Conservation (phyloP, 208 protist species). For the Trypanosoma theileri region DNA sequence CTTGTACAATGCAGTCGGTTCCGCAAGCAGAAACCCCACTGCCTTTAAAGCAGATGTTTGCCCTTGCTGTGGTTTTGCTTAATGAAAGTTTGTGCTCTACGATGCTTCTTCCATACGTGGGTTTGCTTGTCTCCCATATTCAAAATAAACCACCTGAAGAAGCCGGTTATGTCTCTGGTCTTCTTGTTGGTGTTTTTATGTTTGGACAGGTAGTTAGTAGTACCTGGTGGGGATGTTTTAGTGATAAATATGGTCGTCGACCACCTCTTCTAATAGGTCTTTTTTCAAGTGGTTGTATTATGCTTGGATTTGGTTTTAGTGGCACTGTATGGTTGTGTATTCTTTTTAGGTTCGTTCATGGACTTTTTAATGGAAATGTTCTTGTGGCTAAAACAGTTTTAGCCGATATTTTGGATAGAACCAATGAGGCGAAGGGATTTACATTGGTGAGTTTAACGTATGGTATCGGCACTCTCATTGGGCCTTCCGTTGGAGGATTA, state of each 20-base stretch:
- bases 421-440: slow-evolving; percentile 87
- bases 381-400: slow-evolving; percentile 83
- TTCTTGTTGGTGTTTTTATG: slow-evolving; percentile 53
- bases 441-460: slow-evolving; percentile 93
- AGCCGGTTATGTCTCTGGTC: slow-evolving; percentile 56
- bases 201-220: slow-evolving; percentile 57
- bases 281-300: slow-evolving; percentile 50
- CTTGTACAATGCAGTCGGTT: neutral
- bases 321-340: slow-evolving; percentile 46
- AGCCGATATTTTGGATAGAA: slow-evolving; percentile 72
- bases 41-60: slow-evolving; percentile 50
- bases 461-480: slow-evolving; percentile 60
- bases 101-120: slow-evolving; percentile 69
- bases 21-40: slow-evolving; percentile 39
- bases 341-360: slow-evolving; percentile 61
- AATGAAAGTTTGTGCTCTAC: slow-evolving; percentile 61
- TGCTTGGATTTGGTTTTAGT: slow-evolving; percentile 69
- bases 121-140: slow-evolving; percentile 46
- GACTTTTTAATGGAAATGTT: slow-evolving; percentile 73
- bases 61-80: slow-evolving; percentile 58
- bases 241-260: slow-evolving; percentile 61
- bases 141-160: slow-evolving; percentile 36
- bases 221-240: slow-evolving; percentile 59
- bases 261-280: slow-evolving; percentile 57
- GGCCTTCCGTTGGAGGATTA: slow-evolving; percentile 55